These are phyloP conservation scores for Leavenworthia alabamica DNA, from an alignment of 345 rosid species.

Conservation along the genomic window DNA sequence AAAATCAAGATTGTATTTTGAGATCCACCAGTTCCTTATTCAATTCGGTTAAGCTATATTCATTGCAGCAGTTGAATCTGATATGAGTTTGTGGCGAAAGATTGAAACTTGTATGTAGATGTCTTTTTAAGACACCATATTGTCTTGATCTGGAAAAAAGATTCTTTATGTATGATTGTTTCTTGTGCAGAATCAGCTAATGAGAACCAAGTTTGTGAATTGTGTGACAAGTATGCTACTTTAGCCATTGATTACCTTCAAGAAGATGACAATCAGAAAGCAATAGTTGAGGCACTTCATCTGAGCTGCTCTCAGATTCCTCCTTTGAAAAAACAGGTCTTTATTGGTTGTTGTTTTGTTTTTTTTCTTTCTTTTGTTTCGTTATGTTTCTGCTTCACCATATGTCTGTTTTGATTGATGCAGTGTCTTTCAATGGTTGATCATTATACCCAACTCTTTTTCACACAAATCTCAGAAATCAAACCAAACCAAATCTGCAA, in stretches of 20 bases:
- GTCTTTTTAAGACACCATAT: too few species aligned
- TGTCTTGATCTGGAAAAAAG: neutral
- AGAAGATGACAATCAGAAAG: slow-evolving; percentile 63
- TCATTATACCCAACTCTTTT: slow-evolving; percentile 63
- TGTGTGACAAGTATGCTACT: slow-evolving; percentile 69
- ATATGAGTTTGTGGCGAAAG: neutral
- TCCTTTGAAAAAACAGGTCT: slow-evolving; percentile 59
- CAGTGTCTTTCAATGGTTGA: slow-evolving; percentile 83
- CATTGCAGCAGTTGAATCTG: neutral
- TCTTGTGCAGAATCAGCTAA: slow-evolving; percentile 16
- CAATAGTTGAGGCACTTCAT: slow-evolving; percentile 56
- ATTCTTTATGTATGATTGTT: neutral
- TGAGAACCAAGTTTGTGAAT: slow-evolving; percentile 49
- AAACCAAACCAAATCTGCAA: slow-evolving; percentile 53
- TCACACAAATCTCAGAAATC: slow-evolving; percentile 47
- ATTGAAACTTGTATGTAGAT: neutral
- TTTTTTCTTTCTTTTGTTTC: neutral
- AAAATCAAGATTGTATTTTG: neutral
- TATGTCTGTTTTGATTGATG: neutral
- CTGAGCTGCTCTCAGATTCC: slow-evolving; percentile 50
- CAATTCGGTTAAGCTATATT: neutral
- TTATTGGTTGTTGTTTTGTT: neutral
- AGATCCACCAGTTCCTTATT: neutral
- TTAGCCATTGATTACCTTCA: slow-evolving; percentile 58
- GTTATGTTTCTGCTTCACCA: neutral